A percentile compares a stretch with the other conserved stretches of the same genome.
Conservation (phyloP, 179 eudicot genomes). For the Vitellaria paradoxa region DNA sequence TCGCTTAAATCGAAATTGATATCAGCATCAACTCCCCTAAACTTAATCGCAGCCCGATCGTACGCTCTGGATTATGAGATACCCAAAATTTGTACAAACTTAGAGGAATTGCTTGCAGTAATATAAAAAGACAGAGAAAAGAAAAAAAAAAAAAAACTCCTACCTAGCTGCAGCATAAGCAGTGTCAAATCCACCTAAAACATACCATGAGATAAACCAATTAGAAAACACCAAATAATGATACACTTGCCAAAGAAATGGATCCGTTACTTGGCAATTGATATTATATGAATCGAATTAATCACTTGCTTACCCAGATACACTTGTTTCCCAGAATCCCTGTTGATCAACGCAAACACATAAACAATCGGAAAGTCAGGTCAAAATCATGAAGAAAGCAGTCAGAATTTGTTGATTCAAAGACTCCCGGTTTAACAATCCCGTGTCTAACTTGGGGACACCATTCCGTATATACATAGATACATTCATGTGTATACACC, state of each 20-base stretch:
- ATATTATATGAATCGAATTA: constrained; percentile 9
- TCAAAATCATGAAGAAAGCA: neutral
- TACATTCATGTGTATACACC: too few relatives aligned
- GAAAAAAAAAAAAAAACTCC: neutral
- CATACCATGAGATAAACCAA: constrained; percentile 4
- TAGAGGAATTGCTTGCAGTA: too few relatives aligned
- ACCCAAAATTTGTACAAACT: neutral
- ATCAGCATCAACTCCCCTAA: constrained; percentile 70
- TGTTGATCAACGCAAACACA: constrained; percentile 7
- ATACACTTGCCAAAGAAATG: neutral
- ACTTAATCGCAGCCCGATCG: constrained; percentile 71
- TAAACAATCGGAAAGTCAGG: neutral
- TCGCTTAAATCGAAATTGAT: constrained; percentile 55
- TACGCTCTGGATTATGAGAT: constrained; percentile 49
- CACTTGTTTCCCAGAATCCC: constrained; percentile 54
- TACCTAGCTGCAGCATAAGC: constrained; percentile 74
- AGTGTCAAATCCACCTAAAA: constrained; percentile 63
- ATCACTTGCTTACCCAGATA: constrained; percentile 34
- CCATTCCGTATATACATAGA: too few relatives aligned
- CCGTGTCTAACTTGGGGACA: too few relatives aligned
- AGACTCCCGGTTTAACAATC: too few relatives aligned
- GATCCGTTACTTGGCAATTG: neutral
- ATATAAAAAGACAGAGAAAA: neutral
- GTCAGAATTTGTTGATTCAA: neutral
- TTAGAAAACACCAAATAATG: neutral